A percentile compares a stretch with the other conserved stretches of the same genome.
Evolutionary conservation across 768 basidiomycete genomes (phyloP).

Genomic region (Mycena crocata): DNA sequence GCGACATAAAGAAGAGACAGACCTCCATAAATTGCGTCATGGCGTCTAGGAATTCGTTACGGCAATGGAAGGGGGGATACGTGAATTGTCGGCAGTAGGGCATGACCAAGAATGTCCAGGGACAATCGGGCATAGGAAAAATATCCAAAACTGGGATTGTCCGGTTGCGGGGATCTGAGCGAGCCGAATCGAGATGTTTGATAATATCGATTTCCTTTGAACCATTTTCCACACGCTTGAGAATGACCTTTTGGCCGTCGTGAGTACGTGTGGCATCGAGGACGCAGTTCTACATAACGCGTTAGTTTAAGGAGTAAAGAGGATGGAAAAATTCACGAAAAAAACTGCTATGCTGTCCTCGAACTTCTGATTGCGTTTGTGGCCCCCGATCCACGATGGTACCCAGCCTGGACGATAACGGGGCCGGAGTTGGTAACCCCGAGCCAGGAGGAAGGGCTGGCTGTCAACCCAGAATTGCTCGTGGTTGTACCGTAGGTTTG

Average conservation of each 20-base stretch:
- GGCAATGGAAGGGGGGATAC: slow-evolving; percentile 26
- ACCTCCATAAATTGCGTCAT: slow-evolving; percentile 30
- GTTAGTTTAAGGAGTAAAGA: neutral
- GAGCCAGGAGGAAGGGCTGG: slow-evolving; percentile 10
- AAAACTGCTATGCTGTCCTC: neutral
- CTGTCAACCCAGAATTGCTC: slow-evolving; percentile 24
- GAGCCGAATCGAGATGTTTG: neutral
- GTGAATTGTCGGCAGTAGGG: slow-evolving; percentile 23
- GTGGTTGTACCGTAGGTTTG: neutral
- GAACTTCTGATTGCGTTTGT: neutral
- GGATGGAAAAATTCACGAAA: neutral
- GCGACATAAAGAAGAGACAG: neutral
- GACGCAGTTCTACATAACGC: neutral
- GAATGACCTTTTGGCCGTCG: slow-evolving; percentile 21
- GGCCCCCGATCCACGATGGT: slow-evolving; percentile 1
- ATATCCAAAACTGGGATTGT: slow-evolving; percentile 16
- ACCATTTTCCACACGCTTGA: slow-evolving; percentile 10
- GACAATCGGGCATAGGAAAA: neutral
- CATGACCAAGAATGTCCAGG: slow-evolving; percentile 21
- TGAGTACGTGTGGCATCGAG: slow-evolving; percentile 19
- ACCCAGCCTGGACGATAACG: slow-evolving; percentile 27
- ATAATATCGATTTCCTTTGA: neutral
- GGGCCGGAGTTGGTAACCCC: slow-evolving; percentile 26
- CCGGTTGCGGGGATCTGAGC: neutral
- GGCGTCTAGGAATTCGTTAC: slow-evolving; percentile 28